These are phyloP conservation scores for Solanum ossicruentum DNA, from an alignment of 257 asterid genomes.

Conservation along the genomic window DNA sequence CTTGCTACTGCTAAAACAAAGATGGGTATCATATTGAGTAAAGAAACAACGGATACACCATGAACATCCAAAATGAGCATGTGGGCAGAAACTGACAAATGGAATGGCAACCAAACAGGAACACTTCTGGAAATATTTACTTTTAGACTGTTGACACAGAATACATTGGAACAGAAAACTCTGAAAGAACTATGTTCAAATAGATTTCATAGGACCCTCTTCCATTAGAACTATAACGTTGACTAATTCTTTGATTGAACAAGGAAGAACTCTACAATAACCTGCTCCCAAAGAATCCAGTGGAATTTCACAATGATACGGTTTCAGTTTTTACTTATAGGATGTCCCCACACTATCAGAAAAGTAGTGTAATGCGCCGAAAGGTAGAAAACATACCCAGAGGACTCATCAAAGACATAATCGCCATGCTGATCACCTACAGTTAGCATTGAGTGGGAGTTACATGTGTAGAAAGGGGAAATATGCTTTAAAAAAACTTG, in stretches of 20 bases:
- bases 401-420: conserved; percentile 65
- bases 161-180: not conserved
- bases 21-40: not conserved
- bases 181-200: not conserved
- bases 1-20: not conserved
- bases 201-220: not conserved
- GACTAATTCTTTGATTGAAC: not conserved
- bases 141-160: not conserved
- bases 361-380: not conserved
- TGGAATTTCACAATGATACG: not conserved
- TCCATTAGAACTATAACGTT: not conserved
- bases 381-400: conserved; percentile 49
- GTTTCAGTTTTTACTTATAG: not conserved
- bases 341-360: not conserved
- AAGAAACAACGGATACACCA: not conserved
- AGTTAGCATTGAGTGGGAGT: conserved; percentile 4
- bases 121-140: not conserved
- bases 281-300: not conserved
- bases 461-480: not conserved
- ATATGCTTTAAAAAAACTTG: not conserved
- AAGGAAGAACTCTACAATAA: not conserved
- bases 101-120: not conserved
- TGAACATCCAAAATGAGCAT: not conserved
- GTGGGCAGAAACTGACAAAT: not conserved
- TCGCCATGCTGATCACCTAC: conserved; percentile 63